phyloP scores from a whole-genome alignment of 148 eudicot species.

The Vaccinium darrowii region DNA sequence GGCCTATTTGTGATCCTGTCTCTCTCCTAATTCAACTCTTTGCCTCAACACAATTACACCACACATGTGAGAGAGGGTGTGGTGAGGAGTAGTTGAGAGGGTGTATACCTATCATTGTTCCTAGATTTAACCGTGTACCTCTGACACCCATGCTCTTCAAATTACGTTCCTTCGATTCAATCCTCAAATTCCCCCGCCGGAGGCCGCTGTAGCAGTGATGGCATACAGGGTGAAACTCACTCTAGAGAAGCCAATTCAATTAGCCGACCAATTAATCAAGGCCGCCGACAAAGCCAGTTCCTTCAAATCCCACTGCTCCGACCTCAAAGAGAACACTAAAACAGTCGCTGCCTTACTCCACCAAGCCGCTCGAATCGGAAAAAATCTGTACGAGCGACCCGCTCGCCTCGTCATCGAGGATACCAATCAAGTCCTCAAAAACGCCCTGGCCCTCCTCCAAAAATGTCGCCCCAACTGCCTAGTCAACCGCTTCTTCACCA shows the following conservation, averaged over 20 bases:
- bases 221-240: constrained; percentile 1
- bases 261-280: neutral
- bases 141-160: no score
- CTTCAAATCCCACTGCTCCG: neutral
- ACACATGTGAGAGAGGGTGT: no score
- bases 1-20: no score
- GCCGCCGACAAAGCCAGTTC: constrained; percentile 11
- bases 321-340: neutral
- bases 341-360: neutral
- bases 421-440: neutral
- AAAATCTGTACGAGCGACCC: constrained; percentile 14
- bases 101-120: no score
- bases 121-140: no score
- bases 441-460: neutral
- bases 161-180: no score
- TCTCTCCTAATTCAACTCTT: no score
- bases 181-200: no score
- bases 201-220: neutral
- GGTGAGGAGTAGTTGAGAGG: no score
- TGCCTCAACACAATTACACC: no score
- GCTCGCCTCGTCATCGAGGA: constrained; percentile 1
- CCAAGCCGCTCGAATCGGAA: constrained; percentile 3
- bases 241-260: neutral
- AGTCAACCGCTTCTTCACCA: neutral
- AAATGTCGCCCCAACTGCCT: neutral